Evolutionary conservation across 1,139 yeast genomes (phyloP), one percentile per base, ranked within the genome.

Genomic region (Candida sanyaensis): DNA sequence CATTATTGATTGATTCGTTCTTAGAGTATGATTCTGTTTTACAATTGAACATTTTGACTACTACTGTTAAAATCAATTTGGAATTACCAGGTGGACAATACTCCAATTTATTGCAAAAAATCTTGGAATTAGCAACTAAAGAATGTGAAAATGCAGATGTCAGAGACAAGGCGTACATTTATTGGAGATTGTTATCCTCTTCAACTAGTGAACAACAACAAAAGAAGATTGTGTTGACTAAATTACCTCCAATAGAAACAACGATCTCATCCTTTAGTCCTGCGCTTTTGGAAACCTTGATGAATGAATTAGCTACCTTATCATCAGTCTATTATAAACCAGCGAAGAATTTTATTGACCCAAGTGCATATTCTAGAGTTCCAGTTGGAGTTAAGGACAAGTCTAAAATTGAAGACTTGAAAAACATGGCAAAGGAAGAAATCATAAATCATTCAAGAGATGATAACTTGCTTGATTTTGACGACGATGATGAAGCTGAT

Each of bases 321-420:
- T 86, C 97, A 23, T 89, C 97, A 0, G 95, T 93, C 2, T 89
- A 90, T 61, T 96, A 88, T 65, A 87, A 86, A 61, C 96, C 97
- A 9, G 83, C 90, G 6, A 75, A 81, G 34, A 76, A 86, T 34
- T 87, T 88, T 62, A 76, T 84, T 54, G 83, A 80, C 47, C 69
- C 63, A 11, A 56, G 55, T 28, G 65, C 64, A 1, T 58, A 70
- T 48, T 71, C 77, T 21, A 55, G 59, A n/a, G 60, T 63, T 28
- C 56, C 68, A 38, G 60, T 61, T 44, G 64, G 64, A 7, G 44
- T 45, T 6, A 54, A 56, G 47, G 56, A 51, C 52, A 58, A 55
- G 33, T 47, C 51, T 17, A 55, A 53, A 29, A 75, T 91, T 47
- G 92, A 88, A 54, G 97, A 91, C 59, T 81, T 89, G 65, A 83